Evolutionary conservation across 352 stramenopile species (phyloP).

Genomic region (Globisporangium uncinulatum): DNA sequence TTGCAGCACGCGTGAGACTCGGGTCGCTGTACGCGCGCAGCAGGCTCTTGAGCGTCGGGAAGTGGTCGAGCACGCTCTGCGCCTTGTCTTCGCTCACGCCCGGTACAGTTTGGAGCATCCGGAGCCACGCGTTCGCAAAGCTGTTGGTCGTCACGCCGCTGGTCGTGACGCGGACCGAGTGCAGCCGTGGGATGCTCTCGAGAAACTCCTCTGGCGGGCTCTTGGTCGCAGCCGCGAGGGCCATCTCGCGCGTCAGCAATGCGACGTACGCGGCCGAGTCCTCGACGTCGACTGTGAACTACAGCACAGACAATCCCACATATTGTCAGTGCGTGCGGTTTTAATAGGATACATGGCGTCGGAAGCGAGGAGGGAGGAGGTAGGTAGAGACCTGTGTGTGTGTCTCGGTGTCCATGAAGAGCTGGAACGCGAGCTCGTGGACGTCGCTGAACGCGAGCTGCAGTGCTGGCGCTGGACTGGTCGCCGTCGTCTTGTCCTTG

Average conservation of each 20-base stretch:
- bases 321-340: background rate
- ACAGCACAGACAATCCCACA: background rate
- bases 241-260: conserved; percentile 47
- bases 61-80: conserved; percentile 55
- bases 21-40: conserved; percentile 42
- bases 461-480: conserved; percentile 17
- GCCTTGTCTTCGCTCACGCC: conserved; percentile 67
- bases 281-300: conserved; percentile 54
- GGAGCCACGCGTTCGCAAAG: conserved; percentile 59
- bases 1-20: conserved; percentile 21
- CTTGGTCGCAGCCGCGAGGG: conserved; percentile 33
- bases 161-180: conserved; percentile 37
- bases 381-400: conserved; percentile 37
- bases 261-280: conserved; percentile 49
- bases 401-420: conserved; percentile 52
- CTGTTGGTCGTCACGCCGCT: conserved; percentile 35
- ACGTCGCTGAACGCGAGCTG: conserved; percentile 48
- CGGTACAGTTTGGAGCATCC: conserved; percentile 78
- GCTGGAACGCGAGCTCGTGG: conserved; percentile 53
- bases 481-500: conserved; percentile 26
- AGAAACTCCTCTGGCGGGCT: conserved; percentile 44
- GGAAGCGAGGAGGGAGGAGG: background rate
- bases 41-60: conserved; percentile 51
- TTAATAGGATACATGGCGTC: background rate
- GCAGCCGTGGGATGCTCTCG: conserved; percentile 37